phyloP scores from a whole-genome alignment of 2,329 filamentous ascomycete genomes.

The Penicillium glabrum region DNA sequence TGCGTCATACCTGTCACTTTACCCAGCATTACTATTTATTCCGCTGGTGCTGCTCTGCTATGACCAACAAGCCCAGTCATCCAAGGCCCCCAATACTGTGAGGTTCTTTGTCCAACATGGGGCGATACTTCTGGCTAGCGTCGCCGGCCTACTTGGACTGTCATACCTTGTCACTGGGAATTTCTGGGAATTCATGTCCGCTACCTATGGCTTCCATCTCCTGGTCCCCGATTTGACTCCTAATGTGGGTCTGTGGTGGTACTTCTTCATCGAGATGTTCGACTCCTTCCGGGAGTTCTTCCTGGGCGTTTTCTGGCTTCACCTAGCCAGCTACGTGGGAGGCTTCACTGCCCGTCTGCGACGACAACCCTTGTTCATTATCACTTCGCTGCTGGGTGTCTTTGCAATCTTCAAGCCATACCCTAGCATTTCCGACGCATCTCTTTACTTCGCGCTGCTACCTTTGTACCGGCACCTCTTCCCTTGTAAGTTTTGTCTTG shows the following conservation, averaged over 20 bases:
- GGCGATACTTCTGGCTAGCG: constrained; percentile 53
- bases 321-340: constrained; percentile 84
- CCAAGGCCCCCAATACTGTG: constrained; percentile 28
- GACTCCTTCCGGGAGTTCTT: constrained; percentile 97
- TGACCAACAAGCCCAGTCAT: constrained; percentile 56
- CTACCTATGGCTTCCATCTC: constrained; percentile 91
- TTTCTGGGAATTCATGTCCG: constrained; percentile 83
- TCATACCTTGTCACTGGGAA: constrained; percentile 72
- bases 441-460: constrained; percentile 78
- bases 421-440: constrained; percentile 86
- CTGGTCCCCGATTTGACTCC: constrained; percentile 89
- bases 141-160: constrained; percentile 65
- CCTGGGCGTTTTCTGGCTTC: constrained; percentile 96
- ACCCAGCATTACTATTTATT: constrained; percentile 81
- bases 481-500: constrained; percentile 58
- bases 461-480: constrained; percentile 90
- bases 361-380: constrained; percentile 80
- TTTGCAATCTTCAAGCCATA: constrained; percentile 98
- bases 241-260: constrained; percentile 98
- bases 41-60: constrained; percentile 79
- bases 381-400: constrained; percentile 81
- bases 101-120: constrained; percentile 59
- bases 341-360: constrained; percentile 81
- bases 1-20: constrained; percentile 88
- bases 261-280: constrained; percentile 99